phyloP scores from a whole-genome alignment of 2,329 filamentous ascomycete genomes.

The Coniochaeta hoffmannii region DNA sequence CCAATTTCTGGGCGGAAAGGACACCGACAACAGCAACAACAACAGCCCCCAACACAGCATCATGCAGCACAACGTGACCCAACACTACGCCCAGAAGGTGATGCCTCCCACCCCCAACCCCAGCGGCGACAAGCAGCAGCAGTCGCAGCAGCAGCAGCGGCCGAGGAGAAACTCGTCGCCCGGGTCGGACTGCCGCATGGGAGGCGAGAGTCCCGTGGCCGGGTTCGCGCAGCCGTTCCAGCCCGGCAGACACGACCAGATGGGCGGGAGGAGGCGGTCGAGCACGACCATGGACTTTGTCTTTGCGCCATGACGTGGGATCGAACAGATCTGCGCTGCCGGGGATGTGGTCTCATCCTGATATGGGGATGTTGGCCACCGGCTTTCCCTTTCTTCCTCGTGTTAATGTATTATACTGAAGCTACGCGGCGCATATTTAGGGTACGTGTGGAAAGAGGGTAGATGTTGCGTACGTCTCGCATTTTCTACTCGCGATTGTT shows the following conservation, averaged over 20 bases:
- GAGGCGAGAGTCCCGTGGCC: background rate
- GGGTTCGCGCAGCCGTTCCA: background rate
- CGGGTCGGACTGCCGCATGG: background rate
- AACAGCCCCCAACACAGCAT: background rate
- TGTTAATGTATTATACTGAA: too few relatives aligned
- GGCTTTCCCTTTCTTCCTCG: too few relatives aligned
- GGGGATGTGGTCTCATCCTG: too few relatives aligned
- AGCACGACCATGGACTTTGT: background rate
- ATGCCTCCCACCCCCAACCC: background rate
- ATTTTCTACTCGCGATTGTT: too few relatives aligned
- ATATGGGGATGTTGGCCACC: too few relatives aligned
- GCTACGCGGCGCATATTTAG: too few relatives aligned
- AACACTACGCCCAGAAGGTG: background rate
- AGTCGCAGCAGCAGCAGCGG: background rate
- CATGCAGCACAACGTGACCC: background rate
- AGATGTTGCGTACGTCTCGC: too few relatives aligned
- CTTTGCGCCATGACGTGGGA: background rate
- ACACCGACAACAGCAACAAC: background rate
- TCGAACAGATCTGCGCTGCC: background rate
- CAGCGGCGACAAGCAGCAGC: background rate
- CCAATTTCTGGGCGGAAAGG: background rate
- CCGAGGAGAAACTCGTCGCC: background rate
- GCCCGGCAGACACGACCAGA: background rate
- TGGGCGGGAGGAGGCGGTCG: background rate
- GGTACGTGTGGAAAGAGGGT: too few relatives aligned